Evolutionary conservation across 345 rosid genomes (phyloP).

Genomic region (Aquilaria sinensis): DNA sequence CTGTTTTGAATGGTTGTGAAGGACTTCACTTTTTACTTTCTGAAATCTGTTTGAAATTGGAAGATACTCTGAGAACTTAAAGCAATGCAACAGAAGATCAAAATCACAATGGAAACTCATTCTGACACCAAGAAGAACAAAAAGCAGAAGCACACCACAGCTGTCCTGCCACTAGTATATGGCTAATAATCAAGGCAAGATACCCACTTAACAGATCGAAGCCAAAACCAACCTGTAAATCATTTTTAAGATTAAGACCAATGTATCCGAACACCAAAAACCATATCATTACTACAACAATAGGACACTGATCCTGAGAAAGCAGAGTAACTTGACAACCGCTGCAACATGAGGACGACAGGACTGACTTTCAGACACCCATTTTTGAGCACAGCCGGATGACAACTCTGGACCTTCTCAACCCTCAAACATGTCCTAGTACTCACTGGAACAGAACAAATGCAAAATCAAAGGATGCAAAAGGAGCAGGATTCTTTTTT

Average conservation of each 20-base stretch:
- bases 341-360: conserved; percentile 86
- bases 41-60: not conserved
- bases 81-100: conserved; percentile 14
- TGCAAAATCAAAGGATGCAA: conserved; percentile 45
- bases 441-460: conserved; percentile 98
- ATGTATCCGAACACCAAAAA: conserved; percentile 27
- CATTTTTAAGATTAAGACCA: conserved; percentile 29
- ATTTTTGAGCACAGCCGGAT: conserved; percentile 62
- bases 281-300: conserved; percentile 35
- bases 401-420: conserved; percentile 83
- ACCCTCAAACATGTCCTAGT: conserved; percentile 88
- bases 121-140: not conserved
- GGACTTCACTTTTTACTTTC: too few relatives aligned
- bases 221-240: conserved; percentile 42
- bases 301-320: conserved; percentile 43
- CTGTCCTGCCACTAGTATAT: conserved; percentile 12
- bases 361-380: conserved; percentile 90
- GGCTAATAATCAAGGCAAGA: conserved; percentile 21
- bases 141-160: conserved; percentile 4
- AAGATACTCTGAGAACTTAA: not conserved
- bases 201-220: conserved; percentile 26
- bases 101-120: conserved; percentile 15
- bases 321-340: conserved; percentile 58
- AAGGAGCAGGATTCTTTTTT: not conserved
- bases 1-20: too few relatives aligned